Evolutionary conservation across 129 eudicot species (phyloP), one percentile per base, ranked within the genome.

Genomic region (Lactuca sativa): DNA sequence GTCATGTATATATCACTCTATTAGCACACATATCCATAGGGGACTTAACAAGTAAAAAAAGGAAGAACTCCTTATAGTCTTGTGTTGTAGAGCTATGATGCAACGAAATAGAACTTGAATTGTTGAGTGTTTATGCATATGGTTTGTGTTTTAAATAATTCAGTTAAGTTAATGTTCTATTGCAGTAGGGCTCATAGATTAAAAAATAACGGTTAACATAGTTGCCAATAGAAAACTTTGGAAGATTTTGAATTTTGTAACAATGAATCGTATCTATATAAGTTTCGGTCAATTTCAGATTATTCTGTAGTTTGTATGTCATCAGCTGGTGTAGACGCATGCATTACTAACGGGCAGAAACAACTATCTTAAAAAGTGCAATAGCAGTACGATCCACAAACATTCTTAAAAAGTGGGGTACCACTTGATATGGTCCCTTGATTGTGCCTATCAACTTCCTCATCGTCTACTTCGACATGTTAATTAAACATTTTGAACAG

Each of bases 271-370:
- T 65, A 65, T 65, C 41, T 51, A 65, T 66, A 18, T 9, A 30
- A 14, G 9, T 66, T 48, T 66, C 16, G 48, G n/a, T 17, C 49
- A 33, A 32, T 5, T 21, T 21, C 60, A 5, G 48, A 66, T 61
- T 31, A 36, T n/a, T 37, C 49, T 11, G 12, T 53, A 13, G 13
- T 53, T 37, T 52, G 33, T 25, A 11, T 54, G 64, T 48, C 5
- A 21, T 48, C 74, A 36, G 58, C 31, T 64, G 17, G 7, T 10
- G 63, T 68, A 34, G 59, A 68, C 52, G 75, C 63, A 58, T 68
- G 44, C 68, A 67, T 51, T 32, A 67, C 67, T 21, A 67, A 47
- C 21, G 31, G 51, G 62, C 3, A 75, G 74, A 59, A 75, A 21
- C 21, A 21, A 21, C 21, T 21, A 21, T 75, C 63, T 37, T 10